Evolutionary conservation across 805 yeast species (phyloP), one percentile per base, ranked within the genome.

Genomic region (Ogataea thermomethanolica): DNA sequence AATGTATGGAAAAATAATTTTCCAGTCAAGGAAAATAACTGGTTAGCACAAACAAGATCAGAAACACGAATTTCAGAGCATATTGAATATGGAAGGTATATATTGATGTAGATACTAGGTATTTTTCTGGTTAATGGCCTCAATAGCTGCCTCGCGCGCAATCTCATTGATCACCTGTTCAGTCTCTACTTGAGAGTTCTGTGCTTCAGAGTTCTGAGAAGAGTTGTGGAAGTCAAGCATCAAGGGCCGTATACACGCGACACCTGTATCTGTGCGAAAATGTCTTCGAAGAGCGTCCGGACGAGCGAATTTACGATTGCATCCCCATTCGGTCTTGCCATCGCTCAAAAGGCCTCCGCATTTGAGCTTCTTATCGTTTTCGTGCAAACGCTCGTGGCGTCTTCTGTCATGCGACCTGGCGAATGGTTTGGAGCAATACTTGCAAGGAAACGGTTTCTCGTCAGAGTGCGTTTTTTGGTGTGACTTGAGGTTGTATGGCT

Each of bases 271-370:
- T 2, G 90, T 80, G 41, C 85, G 65, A 55, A 83, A 82, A 54
- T 84, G 93, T 37, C 91, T 70, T 2, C 84, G 79, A 29, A 84
- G 67, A 0, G 91, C 93, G 58, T 84, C 93, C 2, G 85, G 80
- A 29, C 93, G 66, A 5, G 90, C 88, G 60, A 84, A 84, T 47
- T 71, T 69, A 55, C 79, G 76, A 11, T 84, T 81, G 58, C 91
- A 83, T 3, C 90, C 91, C 90, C 91, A 82, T 48, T 64, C 61
- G 3, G 81, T 77, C 10, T 52, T 56, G 4, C 81, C 80, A 50
- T 80, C 81, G 25, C 69, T 69, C 45, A 82, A 59, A 14, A 59
- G 59, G 0, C 89, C 90, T 41, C 74, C 73, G 56, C 93, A 84
- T 40, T 71, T 74, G 60, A 79, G 84, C 57, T 74, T 78, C 66